These are phyloP conservation scores for Cudoniella acicularis DNA, from an alignment of 495 filamentous ascomycete genomes.

Conservation along the genomic window DNA sequence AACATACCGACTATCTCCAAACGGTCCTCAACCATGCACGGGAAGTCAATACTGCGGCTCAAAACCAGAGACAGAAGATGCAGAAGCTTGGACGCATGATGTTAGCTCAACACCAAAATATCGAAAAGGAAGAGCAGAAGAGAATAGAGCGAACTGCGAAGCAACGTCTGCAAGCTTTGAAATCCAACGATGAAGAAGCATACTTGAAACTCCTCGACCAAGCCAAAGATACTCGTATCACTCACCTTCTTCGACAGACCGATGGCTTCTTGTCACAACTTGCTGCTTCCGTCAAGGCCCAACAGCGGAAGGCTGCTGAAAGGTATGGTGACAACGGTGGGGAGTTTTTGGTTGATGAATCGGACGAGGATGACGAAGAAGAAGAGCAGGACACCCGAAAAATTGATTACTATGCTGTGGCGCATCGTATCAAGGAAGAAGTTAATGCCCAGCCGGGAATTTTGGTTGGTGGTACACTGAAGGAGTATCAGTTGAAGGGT, in stretches of 20 bases:
- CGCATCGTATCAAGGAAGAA: constrained; percentile 91
- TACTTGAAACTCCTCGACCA: constrained; percentile 96
- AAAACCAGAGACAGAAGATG: constrained; percentile 61
- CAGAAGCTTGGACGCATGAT: constrained; percentile 87
- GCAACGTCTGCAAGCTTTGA: constrained; percentile 97
- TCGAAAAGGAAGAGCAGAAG: constrained; percentile 98
- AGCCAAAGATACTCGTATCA: constrained; percentile 98
- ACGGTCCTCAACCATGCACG: constrained; percentile 64
- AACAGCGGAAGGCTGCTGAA: constrained; percentile 78
- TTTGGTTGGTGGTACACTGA: constrained; percentile 84
- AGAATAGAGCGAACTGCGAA: constrained; percentile 94
- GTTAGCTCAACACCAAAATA: constrained; percentile 83
- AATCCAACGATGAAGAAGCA: constrained; percentile 97
- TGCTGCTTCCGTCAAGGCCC: constrained; percentile 83
- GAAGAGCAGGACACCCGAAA: constrained; percentile 64
- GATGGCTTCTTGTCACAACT: constrained; percentile 96
- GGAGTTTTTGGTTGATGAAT: constrained; percentile 50
- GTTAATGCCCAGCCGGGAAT: constrained; percentile 77
- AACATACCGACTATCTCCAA: constrained; percentile 83
- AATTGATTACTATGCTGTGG: constrained; percentile 97
- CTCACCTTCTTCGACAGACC: constrained; percentile 91
- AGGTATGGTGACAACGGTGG: constrained; percentile 62
- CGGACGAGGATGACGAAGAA: constrained; percentile 64
- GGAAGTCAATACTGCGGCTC: constrained; percentile 57
- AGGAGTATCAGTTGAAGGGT: constrained; percentile 98